Conservation (phyloP, 306 rosid species). For the Spatholobus suberectus region DNA sequence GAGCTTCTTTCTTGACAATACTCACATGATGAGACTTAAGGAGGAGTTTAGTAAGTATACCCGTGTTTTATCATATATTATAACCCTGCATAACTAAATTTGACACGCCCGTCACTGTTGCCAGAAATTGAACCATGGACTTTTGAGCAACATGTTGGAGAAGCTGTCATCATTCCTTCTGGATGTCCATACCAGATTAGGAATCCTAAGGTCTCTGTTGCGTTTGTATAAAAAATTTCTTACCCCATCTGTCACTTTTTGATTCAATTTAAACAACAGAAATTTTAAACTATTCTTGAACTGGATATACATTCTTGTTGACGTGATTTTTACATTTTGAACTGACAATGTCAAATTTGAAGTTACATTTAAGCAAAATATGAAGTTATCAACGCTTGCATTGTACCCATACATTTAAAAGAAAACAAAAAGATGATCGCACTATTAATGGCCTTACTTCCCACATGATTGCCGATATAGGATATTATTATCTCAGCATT, state of each 20-base stretch:
- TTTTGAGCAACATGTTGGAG: constrained; percentile 90
- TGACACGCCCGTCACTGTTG: constrained; percentile 30
- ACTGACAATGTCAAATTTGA: not conserved
- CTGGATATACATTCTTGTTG: constrained; percentile 8
- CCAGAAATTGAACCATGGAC: constrained; percentile 98
- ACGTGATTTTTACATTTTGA: constrained; percentile 20
- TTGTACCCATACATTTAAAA: not conserved
- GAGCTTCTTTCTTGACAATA: constrained; percentile 71
- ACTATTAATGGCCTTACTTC: not conserved
- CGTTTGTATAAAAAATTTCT: constrained; percentile 20
- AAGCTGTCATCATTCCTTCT: constrained; percentile 97
- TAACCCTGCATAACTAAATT: constrained; percentile 30
- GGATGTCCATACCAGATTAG: constrained; percentile 98
- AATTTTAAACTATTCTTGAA: constrained; percentile 12
- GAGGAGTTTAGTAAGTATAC: constrained; percentile 80
- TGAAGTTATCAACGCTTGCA: not conserved
- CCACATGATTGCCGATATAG: not conserved
- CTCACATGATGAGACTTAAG: constrained; percentile 85
- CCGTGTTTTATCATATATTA: constrained; percentile 17
- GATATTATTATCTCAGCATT: not conserved
- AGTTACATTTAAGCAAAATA: constrained; percentile 12
- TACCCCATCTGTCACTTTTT: not conserved
- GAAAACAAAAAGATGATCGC: not conserved
- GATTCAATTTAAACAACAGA: not conserved
- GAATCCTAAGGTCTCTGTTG: constrained; percentile 75